Evolutionary conservation across 108 stramenopile species (phyloP).

Genomic region (Nitzschia sp.): DNA sequence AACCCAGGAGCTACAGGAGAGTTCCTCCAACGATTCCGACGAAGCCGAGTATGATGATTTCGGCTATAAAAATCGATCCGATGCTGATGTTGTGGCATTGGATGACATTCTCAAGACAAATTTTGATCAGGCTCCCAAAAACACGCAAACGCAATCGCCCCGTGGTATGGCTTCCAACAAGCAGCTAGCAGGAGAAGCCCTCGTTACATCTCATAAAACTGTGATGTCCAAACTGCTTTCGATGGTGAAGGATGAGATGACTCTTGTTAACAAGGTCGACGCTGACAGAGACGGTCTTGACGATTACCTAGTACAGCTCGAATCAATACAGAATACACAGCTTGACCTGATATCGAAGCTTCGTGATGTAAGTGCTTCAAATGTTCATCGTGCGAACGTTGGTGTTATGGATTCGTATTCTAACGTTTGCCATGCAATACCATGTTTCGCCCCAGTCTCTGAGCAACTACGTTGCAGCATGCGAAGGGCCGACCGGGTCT

Average conservation of each 20-base stretch:
- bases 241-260: conserved; percentile 80
- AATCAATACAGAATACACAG: conserved; percentile 55
- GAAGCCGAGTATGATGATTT: conserved; percentile 27
- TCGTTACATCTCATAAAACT: conserved; percentile 56
- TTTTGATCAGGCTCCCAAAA: background rate
- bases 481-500: conserved; percentile 14
- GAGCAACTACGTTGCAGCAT: conserved; percentile 24
- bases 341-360: conserved; percentile 53
- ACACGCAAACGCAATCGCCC: background rate
- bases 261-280: conserved; percentile 60
- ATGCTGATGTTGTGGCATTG: conserved; percentile 24
- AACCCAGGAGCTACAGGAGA: conserved; percentile 26
- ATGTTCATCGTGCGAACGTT: background rate
- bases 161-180: conserved; percentile 8
- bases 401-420: background rate
- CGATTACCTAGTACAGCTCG: conserved; percentile 65
- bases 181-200: conserved; percentile 32
- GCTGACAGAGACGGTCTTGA: conserved; percentile 66
- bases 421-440: background rate
- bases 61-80: background rate
- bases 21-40: conserved; percentile 44
- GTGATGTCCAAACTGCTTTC: conserved; percentile 62
- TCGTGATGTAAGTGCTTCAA: conserved; percentile 34
- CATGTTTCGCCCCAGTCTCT: conserved; percentile 17
- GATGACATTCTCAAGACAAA: conserved; percentile 24